Conservation (phyloP, 1,284 basidiomycete genomes). For the Ceratobasidium sp. region DNA sequence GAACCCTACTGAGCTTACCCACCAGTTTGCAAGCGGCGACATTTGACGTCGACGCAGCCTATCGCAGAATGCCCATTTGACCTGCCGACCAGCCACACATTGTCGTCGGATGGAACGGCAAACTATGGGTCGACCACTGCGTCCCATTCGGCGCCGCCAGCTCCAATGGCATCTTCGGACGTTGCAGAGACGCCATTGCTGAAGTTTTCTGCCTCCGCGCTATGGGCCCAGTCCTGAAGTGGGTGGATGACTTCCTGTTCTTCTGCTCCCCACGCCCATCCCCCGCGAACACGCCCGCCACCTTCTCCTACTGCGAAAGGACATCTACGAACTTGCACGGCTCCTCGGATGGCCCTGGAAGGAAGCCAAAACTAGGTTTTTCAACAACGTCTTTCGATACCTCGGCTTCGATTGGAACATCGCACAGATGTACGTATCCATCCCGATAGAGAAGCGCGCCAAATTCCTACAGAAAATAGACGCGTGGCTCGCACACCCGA, state of each 20-base stretch:
- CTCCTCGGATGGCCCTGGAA: constrained; percentile 44
- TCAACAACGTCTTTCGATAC: constrained; percentile 6
- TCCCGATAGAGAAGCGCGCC: constrained; percentile 28
- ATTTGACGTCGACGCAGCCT: constrained; percentile 55
- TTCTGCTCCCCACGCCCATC: constrained; percentile 47
- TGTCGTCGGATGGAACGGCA: constrained; percentile 50
- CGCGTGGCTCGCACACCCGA: too few relatives aligned
- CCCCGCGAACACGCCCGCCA: neutral
- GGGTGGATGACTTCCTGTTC: constrained; percentile 58
- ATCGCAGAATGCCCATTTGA: constrained; percentile 52
- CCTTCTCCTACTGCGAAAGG: constrained; percentile 27
- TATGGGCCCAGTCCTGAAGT: constrained; percentile 53
- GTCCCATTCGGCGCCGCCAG: constrained; percentile 53
- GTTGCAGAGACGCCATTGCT: constrained; percentile 54
- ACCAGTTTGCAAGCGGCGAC: constrained; percentile 51
- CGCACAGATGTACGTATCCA: neutral
- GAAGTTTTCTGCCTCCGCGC: too few relatives aligned
- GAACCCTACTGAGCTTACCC: constrained; percentile 31
- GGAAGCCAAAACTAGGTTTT: constrained; percentile 34
- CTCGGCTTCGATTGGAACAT: constrained; percentile 41
- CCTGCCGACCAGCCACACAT: constrained; percentile 52
- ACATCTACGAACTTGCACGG: constrained; percentile 61
- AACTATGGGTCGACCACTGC: constrained; percentile 51
- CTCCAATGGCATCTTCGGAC: constrained; percentile 54
- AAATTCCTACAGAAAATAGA: constrained; percentile 25